phyloP scores from a whole-genome alignment of 2,329 filamentous ascomycete species.

The Ambrosiella cleistominuta region DNA sequence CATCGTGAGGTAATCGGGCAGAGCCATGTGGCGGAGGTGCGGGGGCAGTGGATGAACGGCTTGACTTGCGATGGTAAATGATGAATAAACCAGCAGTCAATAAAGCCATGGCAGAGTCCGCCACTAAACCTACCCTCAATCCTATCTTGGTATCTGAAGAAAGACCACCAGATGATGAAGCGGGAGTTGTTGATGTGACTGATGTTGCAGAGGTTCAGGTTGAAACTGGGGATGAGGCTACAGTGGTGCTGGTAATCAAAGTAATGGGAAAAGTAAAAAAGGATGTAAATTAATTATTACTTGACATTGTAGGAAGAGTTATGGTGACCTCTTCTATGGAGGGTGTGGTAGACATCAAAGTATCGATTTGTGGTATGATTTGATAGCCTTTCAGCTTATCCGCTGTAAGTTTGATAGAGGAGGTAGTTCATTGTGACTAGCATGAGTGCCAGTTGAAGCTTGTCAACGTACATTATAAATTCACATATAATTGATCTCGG shows the following conservation, averaged over 20 bases:
- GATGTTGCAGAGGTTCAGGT: not conserved
- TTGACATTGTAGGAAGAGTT: not conserved
- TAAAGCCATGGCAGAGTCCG: not conserved
- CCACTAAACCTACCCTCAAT: not conserved
- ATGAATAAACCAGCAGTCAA: not conserved
- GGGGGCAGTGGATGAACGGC: not conserved
- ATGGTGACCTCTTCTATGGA: not conserved
- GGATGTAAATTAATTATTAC: slow-evolving; percentile 1
- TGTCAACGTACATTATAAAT: no score
- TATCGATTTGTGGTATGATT: not conserved
- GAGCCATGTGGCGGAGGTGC: not conserved
- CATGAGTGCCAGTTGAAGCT: no score
- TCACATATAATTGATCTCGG: no score
- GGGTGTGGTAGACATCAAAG: not conserved
- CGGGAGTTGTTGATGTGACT: not conserved
- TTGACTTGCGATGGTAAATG: not conserved
- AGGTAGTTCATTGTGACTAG: no score
- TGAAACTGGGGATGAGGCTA: not conserved
- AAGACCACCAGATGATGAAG: not conserved
- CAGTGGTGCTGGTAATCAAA: not conserved
- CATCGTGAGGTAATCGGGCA: not conserved
- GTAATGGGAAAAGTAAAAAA: not conserved
- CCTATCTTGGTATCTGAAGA: slow-evolving; percentile 5
- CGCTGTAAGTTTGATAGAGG: not conserved
- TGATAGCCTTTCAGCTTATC: not conserved